Base-by-base conservation (phyloP, 1,139 yeast species). In the Protomyces lactucae-debilis region DNA sequence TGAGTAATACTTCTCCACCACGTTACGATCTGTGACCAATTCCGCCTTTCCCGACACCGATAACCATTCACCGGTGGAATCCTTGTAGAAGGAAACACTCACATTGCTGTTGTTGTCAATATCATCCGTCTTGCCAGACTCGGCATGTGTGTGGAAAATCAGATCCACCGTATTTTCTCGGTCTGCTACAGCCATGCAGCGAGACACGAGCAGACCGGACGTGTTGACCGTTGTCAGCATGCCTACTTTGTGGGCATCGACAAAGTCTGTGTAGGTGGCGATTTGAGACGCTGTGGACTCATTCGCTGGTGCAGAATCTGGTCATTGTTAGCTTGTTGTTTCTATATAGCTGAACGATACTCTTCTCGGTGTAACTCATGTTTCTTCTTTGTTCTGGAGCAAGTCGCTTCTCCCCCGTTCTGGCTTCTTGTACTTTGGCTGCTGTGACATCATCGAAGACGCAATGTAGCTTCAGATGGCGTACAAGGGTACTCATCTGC, bases 61-160 rank as follows among this genome's bases (percentile, higher is more conserved):
- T 68, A 92, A 76, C 97, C 74, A 90, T 89, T 69, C 98, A 97
- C 65, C 92, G 86, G 71, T 92, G 96, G 48, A 92, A 86, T 76
- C 93, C 96, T 75, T 97, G 84, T 68, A 68, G 57, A 68, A 68
- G 46, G 95, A 86, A 68, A 91, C 80, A 21, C 92, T 87, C 95
- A 93, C 88, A 14, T 92, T 84, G 28, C 97, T 97, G 36, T 87
- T 87, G 65, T 76, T 77, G 18, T 73, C 66, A 21, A 68, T 65
- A 16, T 67, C 70, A 18, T 64, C 69, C 35, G 65, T 61, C 57
- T 68, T 68, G 36, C 65, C 55, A 1, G 69, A 66, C 25, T 67
- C 60, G 21, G 60, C 55, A 39, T 68, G 68, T 8, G 70, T 65
- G 52, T 66, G 68, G 55, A 68, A 68, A 18, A 67, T 57, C 55